phyloP scores from a whole-genome alignment of 495 filamentous ascomycete species.

The Neurospora sp. region DNA sequence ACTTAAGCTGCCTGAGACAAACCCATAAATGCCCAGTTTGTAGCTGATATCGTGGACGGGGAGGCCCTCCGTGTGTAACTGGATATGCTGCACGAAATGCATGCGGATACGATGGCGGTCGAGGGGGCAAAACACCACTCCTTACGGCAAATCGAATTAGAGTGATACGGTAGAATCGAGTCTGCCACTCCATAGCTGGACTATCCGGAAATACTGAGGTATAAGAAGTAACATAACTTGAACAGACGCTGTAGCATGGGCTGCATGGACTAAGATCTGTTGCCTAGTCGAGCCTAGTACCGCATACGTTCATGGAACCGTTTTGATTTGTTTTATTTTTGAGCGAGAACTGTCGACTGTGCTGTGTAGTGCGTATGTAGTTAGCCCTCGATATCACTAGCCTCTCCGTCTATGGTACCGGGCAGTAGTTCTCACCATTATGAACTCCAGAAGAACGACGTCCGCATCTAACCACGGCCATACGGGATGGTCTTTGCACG shows the following conservation, averaged over 20 bases:
- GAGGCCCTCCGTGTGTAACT: neutral
- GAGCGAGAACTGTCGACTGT: neutral
- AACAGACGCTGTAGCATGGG: neutral
- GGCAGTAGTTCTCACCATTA: neutral
- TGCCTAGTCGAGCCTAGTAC: neutral
- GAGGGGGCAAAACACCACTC: conserved; percentile 2
- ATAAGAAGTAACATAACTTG: neutral
- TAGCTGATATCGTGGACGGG: neutral
- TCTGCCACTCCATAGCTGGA: neutral
- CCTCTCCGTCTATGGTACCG: neutral
- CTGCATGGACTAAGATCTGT: neutral
- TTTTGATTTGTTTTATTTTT: neutral
- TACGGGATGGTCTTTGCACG: neutral
- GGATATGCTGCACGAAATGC: conserved; percentile 11
- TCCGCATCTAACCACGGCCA: neutral
- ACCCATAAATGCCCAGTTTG: neutral
- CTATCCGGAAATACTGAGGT: neutral
- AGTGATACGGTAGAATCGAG: neutral
- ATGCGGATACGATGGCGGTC: conserved; percentile 3
- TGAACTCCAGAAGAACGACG: neutral
- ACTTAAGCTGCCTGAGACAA: neutral
- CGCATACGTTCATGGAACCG: neutral
- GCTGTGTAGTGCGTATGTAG: neutral
- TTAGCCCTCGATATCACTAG: neutral
- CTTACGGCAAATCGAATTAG: neutral